phyloP scores from a whole-genome alignment of 1,284 basidiomycete species.

The Wolfiporia cocos region DNA sequence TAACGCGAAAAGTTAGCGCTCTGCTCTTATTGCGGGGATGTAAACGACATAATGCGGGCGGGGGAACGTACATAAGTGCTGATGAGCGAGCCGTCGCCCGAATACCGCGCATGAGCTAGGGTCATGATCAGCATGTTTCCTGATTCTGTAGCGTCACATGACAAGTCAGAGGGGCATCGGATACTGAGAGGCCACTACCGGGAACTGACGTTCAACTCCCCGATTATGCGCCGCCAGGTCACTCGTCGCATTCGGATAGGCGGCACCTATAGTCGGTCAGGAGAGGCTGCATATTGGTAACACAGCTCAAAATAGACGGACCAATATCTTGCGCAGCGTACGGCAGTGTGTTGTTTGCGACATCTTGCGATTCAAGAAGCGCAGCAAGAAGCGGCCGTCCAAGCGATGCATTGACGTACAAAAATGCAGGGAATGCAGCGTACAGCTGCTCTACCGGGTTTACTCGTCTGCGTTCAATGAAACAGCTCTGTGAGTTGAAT shows the following conservation, averaged over 20 bases:
- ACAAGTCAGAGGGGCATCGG: background rate
- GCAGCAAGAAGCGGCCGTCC: conserved; percentile 36
- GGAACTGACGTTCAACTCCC: conserved; percentile 12
- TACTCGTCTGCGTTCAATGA: conserved; percentile 11
- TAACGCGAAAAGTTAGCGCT: no score
- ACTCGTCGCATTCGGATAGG: conserved; percentile 11
- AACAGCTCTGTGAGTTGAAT: conserved; percentile 6
- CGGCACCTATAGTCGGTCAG: conserved; percentile 3
- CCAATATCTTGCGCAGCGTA: conserved; percentile 41
- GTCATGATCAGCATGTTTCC: conserved; percentile 74
- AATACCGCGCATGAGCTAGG: conserved; percentile 55
- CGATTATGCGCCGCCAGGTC: conserved; percentile 1
- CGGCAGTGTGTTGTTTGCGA: conserved; percentile 13
- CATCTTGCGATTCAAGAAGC: conserved; percentile 35
- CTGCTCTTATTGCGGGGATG: conserved; percentile 35
- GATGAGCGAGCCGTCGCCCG: conserved; percentile 47
- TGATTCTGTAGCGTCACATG: conserved; percentile 38
- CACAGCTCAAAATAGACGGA: conserved; percentile 6
- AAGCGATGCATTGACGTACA: conserved; percentile 40
- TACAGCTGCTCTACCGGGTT: conserved; percentile 46
- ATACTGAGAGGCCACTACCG: background rate
- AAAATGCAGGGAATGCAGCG: conserved; percentile 37
- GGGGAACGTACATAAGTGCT: conserved; percentile 42
- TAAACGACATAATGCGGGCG: no score
- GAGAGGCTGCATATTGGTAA: background rate